Conservation (phyloP, 1,284 basidiomycete species). For the Ustilago bromivora region DNA sequence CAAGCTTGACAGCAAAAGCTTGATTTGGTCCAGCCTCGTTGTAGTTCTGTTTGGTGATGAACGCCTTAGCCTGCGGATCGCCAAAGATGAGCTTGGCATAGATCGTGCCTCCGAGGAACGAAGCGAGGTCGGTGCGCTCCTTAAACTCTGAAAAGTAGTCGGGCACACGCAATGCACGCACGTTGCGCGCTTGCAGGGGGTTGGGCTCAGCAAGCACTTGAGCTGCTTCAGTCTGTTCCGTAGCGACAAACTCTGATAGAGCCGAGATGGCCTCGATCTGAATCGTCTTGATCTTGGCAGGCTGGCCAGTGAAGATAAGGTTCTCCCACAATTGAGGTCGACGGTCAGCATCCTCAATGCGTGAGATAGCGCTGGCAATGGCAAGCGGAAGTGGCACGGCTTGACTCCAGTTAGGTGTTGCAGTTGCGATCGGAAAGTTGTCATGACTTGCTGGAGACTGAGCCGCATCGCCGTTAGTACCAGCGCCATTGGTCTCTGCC, state of each 20-base stretch:
- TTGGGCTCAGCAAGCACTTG: conserved; percentile 62
- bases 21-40: conserved; percentile 64
- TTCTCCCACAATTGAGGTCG: conserved; percentile 65
- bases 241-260: conserved; percentile 45
- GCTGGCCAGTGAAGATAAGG: conserved; percentile 62
- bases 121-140: conserved; percentile 65
- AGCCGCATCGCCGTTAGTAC: background rate
- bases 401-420: conserved; percentile 35
- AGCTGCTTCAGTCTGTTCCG: conserved; percentile 52
- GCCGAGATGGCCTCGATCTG: conserved; percentile 52
- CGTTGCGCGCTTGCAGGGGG: conserved; percentile 59
- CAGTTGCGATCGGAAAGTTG: conserved; percentile 24
- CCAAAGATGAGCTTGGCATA: conserved; percentile 67
- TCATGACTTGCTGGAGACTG: conserved; percentile 22
- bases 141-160: conserved; percentile 69
- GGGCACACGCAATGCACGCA: conserved; percentile 62
- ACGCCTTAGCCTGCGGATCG: conserved; percentile 60
- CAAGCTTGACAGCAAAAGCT: conserved; percentile 43
- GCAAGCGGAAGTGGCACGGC: conserved; percentile 49
- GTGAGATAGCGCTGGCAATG: conserved; percentile 46
- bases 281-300: conserved; percentile 56
- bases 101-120: conserved; percentile 67
- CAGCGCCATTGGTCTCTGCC: background rate
- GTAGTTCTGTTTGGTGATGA: conserved; percentile 66
- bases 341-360: conserved; percentile 56